Evolutionary conservation across 345 rosid genomes (phyloP), one percentile per base, ranked within the genome.

Genomic region (Leavenworthia alabamica): DNA sequence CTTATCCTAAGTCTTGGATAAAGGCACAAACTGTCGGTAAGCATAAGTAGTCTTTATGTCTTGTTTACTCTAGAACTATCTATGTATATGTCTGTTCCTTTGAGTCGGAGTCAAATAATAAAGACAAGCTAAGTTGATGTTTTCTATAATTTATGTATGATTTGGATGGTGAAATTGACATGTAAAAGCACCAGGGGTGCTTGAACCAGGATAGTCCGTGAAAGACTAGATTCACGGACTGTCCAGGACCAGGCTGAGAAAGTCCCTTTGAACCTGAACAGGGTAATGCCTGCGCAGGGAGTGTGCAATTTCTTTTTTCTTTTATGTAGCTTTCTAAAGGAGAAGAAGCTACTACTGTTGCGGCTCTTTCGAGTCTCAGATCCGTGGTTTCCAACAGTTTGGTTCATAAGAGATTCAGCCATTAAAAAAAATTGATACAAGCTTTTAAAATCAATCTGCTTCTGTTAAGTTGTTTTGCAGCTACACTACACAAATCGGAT

Each of bases 211-310:
- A 26, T 51, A 73, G 58, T 56, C 56, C 73, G 50, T 28, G 59
- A 77, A 37, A 62, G 3, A 1, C n/a, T n/a, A n/a, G n/a, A n/a
- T n/a, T n/a, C 20, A 28, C 33, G 54, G 65, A 40, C 37, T 70
- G 50, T 5, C 55, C 37, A 1, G 74, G 82, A 60, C 66, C 78
- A 79, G 97, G 99, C 99, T 93, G 99, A 89, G 99, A 93, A 80
- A 87, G 99, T 87, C 96, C 99, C 99, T 93, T 89, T 71, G 99
- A 87, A 89, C 99, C 99, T 93, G 99, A 93, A 81, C 99, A 85
- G 99, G 99, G 78, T 87, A 89, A 93, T 89, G 73, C 99, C 96
- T 87, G 99, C 99, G 96, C 80, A 89, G 97, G 99, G 97, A 93
- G 97, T 60, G 97, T 93, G 99, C 97, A 45, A 66, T 79, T 77